Base-by-base conservation (phyloP, 441 rosid genomes). In the Euphorbia celastroides region DNA sequence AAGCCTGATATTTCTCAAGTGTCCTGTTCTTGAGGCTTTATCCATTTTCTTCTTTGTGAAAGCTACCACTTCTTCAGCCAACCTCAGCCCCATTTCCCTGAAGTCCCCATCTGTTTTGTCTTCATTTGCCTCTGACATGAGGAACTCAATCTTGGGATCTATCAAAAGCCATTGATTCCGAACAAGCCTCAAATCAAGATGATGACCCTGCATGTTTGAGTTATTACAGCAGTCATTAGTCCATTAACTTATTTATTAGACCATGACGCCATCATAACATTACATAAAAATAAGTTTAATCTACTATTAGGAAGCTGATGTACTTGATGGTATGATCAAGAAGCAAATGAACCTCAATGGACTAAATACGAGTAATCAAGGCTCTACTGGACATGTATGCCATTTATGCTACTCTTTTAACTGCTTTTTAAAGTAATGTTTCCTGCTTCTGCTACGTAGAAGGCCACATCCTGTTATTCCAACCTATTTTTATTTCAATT, bases 141-240 rank as follows among this genome's bases (percentile, higher is more conserved):
- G 98, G 78, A 86, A 84, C 72, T 89, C 90, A 68, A 78, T 82
- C 79, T 82, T 87, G 19, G 98, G 88, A 76, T 94, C 98, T 69
- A 94, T 82, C 82, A 94, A 70, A 77, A 94, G 97, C 99, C 99
- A 94, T 60, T 92, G 98, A 70, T 92, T 94, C 56, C 98, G 84
- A 46, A 92, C 78, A 72, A 89, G 97, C 73, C 99, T 81, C 41
- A 94, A 72, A 82, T 92, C 99, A 75, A 94, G 84, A 73, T 89
- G 98, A 80, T 94, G 94, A 59, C 98, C 99, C 98, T 90, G 26
- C 30, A 22, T 54, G 54, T 67, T 67, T 25, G 32, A 59, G 50
- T 32, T 28, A 42, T 57, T 5, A n/a, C 23, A 65, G 52, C 27
- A 12, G 28, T 28, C 31, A 57, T 13, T 23, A 26, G 36, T 26